Evolutionary conservation across 139 green algal species (phyloP).

Genomic region (Chlorella sp.): DNA sequence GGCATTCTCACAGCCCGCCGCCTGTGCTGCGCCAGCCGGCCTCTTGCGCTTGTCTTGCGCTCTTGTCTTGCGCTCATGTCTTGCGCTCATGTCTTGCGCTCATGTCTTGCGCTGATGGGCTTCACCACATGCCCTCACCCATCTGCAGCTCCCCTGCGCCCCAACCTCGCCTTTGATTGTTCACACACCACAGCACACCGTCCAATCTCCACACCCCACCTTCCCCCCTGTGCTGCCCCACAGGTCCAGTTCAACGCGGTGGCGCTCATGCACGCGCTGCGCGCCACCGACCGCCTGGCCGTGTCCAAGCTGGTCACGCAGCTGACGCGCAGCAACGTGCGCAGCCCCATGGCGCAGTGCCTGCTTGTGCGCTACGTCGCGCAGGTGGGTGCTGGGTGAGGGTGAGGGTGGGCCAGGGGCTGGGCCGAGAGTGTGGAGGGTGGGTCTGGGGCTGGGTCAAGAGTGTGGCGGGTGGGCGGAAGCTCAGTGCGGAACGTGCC

Average conservation of each 20-base stretch:
- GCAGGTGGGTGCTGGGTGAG: conserved; percentile 76
- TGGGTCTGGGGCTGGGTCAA: too few species aligned
- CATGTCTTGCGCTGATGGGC: background rate
- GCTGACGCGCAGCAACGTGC: conserved; percentile 81
- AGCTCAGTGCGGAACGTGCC: too few species aligned
- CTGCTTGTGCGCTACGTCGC: conserved; percentile 94
- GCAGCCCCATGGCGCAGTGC: conserved; percentile 95
- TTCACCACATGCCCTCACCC: background rate
- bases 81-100: background rate
- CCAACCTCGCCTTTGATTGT: background rate
- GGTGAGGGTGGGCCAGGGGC: too few species aligned
- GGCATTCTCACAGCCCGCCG: too few species aligned
- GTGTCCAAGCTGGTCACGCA: conserved; percentile 97
- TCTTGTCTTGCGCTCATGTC: too few species aligned
- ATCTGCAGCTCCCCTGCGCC: background rate
- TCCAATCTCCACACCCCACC: too few species aligned
- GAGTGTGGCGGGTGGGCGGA: too few species aligned
- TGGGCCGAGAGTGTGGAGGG: too few species aligned
- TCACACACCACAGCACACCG: too few species aligned
- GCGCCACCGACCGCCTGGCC: conserved; percentile 91
- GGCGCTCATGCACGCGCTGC: conserved; percentile 92
- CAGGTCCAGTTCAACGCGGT: conserved; percentile 87
- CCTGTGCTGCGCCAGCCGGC: too few species aligned
- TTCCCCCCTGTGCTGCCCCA: too few species aligned
- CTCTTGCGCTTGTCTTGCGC: too few species aligned